phyloP scores from a whole-genome alignment of 257 asterid genomes.

The Fraxinus cuspidata region DNA sequence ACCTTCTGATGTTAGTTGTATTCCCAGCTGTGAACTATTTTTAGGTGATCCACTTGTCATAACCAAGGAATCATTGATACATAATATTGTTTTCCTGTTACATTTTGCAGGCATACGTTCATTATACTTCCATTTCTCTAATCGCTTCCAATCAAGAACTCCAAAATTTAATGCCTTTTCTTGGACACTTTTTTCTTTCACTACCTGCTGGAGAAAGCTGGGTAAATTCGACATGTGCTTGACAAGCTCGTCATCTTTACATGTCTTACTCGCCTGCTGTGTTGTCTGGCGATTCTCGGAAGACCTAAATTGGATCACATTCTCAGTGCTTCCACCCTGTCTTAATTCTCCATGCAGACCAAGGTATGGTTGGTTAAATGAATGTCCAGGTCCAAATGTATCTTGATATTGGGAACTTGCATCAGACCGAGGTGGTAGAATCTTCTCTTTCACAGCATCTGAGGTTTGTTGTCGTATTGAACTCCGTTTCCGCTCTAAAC shows the following conservation, averaged over 20 bases:
- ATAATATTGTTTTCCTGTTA: conserved; percentile 42
- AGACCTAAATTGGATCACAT: conserved; percentile 32
- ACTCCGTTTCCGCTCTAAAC: conserved; percentile 33
- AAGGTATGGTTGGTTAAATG: conserved; percentile 45
- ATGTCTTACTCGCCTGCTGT: conserved; percentile 24
- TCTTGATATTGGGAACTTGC: conserved; percentile 31
- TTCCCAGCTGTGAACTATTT: conserved; percentile 33
- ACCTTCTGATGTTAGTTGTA: conserved; percentile 30
- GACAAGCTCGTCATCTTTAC: conserved; percentile 74
- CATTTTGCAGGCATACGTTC: conserved; percentile 64
- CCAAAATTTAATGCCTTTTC: conserved; percentile 89
- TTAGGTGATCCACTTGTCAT: conserved; percentile 39
- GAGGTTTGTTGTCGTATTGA: conserved; percentile 23
- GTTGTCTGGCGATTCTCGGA: conserved; percentile 38
- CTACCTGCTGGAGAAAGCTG: conserved; percentile 68
- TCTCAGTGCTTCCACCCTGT: conserved; percentile 31
- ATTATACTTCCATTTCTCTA: conserved; percentile 83
- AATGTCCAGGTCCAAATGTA: conserved; percentile 33
- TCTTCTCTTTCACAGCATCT: conserved; percentile 35
- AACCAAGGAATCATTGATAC: conserved; percentile 33
- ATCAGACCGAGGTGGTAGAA: conserved; percentile 28
- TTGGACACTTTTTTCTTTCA: conserved; percentile 59
- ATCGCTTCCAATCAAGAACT: conserved; percentile 86
- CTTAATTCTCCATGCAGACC: conserved; percentile 35
- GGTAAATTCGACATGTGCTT: conserved; percentile 94